Base-by-base conservation (phyloP, 1,284 basidiomycete genomes). In the Apiotrichum brassicae region DNA sequence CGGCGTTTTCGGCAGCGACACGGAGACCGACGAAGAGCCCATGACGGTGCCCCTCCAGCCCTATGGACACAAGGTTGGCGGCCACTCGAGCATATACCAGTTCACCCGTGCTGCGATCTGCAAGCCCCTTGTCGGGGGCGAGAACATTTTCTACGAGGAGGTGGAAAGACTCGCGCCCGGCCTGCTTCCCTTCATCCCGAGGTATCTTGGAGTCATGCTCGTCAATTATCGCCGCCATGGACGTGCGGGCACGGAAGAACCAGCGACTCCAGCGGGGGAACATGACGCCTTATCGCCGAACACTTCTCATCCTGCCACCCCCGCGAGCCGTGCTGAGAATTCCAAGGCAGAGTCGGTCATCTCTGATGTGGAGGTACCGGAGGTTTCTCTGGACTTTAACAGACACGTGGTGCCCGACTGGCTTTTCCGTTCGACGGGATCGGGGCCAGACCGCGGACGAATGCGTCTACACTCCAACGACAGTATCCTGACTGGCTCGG, bases 71-170 rank as follows among this genome's bases (percentile, higher is more conserved):
- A 93, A 97, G 73, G 94, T 99, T 22, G 94, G 94, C 36, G 94
- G 94, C 1, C 94, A 99, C 72, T 90, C 82, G 61, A 86, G 90
- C 54, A 97, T 99, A 64, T 98, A 98, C 75, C 93, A 93, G 70
- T 98, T 99, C 65, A 97, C 94, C 2, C 90, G 91, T 61, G 82
- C 92, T 48, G 94, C 95, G 11, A 92, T 99, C 18, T 99, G 94
- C 79, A 99, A 99, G 90, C 94, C 94, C 18, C 81, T 98, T 9
- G 91, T 97, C 14, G 92, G 89, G 19, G 82, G 92, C 43, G 94
- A 99, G 75, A 98, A 99, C 68, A 78, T 97, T 43, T 97, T 99
- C 68, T 99, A 99, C 70, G 94, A 99, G 71, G 84, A 92, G 1
- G 89, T 97, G 18, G 94, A 98, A 71, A 80, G 84, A 20, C 87